Conservation (phyloP, 306 rosid species). For the Mimosa pudica region DNA sequence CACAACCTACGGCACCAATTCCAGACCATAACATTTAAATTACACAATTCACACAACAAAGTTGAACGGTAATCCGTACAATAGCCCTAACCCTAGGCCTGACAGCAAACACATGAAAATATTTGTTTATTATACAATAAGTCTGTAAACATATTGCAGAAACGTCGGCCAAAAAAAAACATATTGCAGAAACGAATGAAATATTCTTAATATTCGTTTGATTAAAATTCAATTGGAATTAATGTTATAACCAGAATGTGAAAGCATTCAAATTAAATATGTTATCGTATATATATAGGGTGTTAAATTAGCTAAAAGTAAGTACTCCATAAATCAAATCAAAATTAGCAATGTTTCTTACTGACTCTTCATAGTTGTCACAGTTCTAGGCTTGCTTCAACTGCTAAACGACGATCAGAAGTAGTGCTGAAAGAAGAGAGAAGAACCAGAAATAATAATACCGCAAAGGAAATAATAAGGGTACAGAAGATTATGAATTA, state of each 20-base stretch:
- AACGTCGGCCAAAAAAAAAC: no score
- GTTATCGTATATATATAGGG: not conserved
- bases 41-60: not conserved
- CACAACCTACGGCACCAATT: slow-evolving; percentile 20
- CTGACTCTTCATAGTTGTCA: not conserved
- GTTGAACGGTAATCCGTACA: slow-evolving; percentile 25
- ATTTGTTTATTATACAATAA: slow-evolving; percentile 13
- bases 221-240: slow-evolving; percentile 20
- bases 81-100: slow-evolving; percentile 76
- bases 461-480: not conserved
- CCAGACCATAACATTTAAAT: not conserved
- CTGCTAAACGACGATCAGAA: slow-evolving; percentile 22
- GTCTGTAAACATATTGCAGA: not conserved
- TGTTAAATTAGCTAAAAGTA: slow-evolving; percentile 3
- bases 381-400: slow-evolving; percentile 18
- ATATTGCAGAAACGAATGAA: not conserved
- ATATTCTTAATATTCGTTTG: not conserved
- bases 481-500: not conserved
- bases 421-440: slow-evolving; percentile 25
- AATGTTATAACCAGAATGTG: slow-evolving; percentile 9
- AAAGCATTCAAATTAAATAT: not conserved
- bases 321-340: not conserved
- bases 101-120: not conserved
- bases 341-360: slow-evolving; percentile 28
- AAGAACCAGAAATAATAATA: not conserved